phyloP scores from a whole-genome alignment of 2,329 filamentous ascomycete species.

The Knoxdaviesia proteae region DNA sequence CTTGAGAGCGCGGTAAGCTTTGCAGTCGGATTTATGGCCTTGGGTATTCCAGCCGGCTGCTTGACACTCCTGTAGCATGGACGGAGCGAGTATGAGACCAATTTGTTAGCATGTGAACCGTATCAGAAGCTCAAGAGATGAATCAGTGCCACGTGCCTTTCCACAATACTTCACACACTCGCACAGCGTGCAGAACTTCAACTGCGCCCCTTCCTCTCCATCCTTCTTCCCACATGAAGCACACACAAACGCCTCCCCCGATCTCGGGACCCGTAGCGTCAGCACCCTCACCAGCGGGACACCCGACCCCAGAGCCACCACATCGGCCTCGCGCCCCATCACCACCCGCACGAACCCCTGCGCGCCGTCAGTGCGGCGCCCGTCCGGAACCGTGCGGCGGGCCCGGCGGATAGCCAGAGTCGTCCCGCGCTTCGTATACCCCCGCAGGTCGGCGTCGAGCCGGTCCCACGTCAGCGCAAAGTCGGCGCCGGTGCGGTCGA shows the following conservation, averaged over 20 bases:
- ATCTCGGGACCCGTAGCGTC: constrained; percentile 7
- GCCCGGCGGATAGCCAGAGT: constrained; percentile 16
- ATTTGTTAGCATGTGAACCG: not conserved
- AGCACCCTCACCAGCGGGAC: constrained; percentile 11
- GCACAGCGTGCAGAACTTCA: constrained; percentile 22
- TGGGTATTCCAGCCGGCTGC: constrained; percentile 5
- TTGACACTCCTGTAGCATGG: constrained; percentile 5
- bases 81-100: not conserved
- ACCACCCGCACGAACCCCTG: constrained; percentile 17
- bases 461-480: constrained; percentile 27
- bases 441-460: constrained; percentile 13
- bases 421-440: constrained; percentile 19
- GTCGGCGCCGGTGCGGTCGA: constrained; percentile 16
- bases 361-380: constrained; percentile 12
- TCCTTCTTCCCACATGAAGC: constrained; percentile 11
- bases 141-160: constrained; percentile 16
- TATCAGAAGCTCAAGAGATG: not conserved
- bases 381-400: constrained; percentile 11
- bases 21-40: constrained; percentile 7
- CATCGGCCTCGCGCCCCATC: constrained; percentile 11
- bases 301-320: constrained; percentile 13
- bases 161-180: constrained; percentile 22
- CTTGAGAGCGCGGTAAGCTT: constrained; percentile 4
- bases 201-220: constrained; percentile 6
- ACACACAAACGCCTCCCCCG: constrained; percentile 7